Evolutionary conservation across 1,284 basidiomycete genomes (phyloP).

Genomic region (Ganoderma boninense): DNA sequence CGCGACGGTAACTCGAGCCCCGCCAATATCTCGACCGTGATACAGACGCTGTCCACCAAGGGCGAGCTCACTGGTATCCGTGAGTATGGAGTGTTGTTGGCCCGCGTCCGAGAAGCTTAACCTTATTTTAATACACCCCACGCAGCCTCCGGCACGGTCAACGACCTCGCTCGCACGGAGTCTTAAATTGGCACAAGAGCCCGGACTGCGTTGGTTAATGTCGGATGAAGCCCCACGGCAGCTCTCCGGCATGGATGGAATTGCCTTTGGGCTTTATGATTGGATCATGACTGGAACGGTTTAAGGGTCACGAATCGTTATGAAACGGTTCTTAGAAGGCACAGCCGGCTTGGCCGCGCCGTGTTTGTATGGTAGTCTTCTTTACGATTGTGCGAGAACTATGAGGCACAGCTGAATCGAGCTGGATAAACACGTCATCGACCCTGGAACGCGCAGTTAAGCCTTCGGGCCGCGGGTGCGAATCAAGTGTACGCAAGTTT

Average conservation of each 20-base stretch:
- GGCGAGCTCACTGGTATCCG: conserved; percentile 41
- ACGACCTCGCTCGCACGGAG: conserved; percentile 38
- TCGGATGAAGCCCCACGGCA: neutral
- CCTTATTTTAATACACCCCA: neutral
- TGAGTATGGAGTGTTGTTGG: conserved; percentile 20
- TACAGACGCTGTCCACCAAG: conserved; percentile 37
- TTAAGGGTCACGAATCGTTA: neutral
- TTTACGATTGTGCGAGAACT: neutral
- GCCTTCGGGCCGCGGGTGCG: neutral
- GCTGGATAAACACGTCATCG: neutral
- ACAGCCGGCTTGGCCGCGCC: neutral
- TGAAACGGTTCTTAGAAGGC: neutral
- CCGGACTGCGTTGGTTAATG: neutral
- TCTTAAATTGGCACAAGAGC: neutral
- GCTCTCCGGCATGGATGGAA: neutral
- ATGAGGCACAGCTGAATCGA: conserved; percentile 1
- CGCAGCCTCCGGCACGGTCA: conserved; percentile 36
- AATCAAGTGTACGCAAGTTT: conserved; percentile 8
- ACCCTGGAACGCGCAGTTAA: neutral
- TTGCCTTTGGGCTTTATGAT: neutral
- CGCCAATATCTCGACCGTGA: conserved; percentile 35
- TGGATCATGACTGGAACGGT: neutral
- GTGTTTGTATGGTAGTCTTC: neutral
- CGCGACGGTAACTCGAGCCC: conserved; percentile 41
- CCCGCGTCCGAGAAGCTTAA: neutral